Conservation (phyloP, 345 rosid genomes). For the Salix dunnii region DNA sequence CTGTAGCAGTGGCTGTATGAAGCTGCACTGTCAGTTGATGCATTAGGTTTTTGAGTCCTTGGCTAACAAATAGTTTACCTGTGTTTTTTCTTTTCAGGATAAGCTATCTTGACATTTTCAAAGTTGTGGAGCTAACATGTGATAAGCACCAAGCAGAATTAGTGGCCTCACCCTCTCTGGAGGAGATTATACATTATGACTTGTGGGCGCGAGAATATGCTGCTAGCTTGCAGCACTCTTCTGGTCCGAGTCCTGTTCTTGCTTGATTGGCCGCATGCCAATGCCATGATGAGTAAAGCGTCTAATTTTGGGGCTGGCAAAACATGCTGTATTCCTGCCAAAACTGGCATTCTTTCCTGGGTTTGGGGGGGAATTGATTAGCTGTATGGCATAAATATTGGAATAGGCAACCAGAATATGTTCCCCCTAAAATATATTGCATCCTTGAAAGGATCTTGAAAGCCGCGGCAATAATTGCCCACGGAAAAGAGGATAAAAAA, state of each 20-base stretch:
- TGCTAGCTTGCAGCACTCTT: constrained; percentile 40
- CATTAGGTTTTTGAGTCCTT: background rate
- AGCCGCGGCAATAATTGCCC: background rate
- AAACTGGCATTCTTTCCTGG: constrained; percentile 5
- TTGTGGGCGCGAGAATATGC: constrained; percentile 88
- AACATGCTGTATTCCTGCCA: background rate
- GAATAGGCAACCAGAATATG: background rate
- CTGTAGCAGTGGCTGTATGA: background rate
- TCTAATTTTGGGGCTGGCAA: background rate
- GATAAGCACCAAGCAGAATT: constrained; percentile 65
- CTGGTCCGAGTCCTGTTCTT: constrained; percentile 48
- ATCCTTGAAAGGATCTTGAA: background rate
- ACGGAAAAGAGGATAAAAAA: too few species aligned
- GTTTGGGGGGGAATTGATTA: background rate
- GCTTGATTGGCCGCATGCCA: constrained; percentile 22
- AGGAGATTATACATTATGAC: constrained; percentile 86
- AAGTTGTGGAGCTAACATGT: constrained; percentile 85
- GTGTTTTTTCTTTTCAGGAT: constrained; percentile 48
- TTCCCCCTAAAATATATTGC: background rate
- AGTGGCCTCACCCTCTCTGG: constrained; percentile 65
- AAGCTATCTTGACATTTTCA: constrained; percentile 82
- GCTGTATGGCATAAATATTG: background rate
- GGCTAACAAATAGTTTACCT: background rate
- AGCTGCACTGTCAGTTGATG: background rate
- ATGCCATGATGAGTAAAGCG: background rate